Percentiles rank a stretch among this genome's conserved stretches.
Conservation (phyloP, 306 rosid genomes). For the Gynostemma pentaphyllum region DNA sequence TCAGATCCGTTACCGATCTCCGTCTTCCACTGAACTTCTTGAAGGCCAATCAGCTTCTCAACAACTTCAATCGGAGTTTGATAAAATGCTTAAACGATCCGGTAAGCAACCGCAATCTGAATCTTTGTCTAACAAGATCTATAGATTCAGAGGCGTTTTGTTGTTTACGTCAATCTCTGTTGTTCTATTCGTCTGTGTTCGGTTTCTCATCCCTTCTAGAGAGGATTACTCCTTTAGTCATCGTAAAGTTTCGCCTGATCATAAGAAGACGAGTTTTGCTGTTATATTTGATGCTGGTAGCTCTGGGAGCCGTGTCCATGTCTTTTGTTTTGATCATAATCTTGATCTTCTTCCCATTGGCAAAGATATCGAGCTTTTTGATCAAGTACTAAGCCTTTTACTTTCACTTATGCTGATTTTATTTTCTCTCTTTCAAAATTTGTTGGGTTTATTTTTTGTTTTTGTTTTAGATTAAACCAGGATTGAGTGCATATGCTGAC, state of each 20-base stretch:
- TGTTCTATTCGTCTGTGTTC: conserved; percentile 46
- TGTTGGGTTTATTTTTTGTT: background rate
- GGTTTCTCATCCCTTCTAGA: conserved; percentile 55
- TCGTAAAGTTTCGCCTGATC: conserved; percentile 50
- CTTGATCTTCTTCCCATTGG: conserved; percentile 87
- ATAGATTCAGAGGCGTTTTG: conserved; percentile 53
- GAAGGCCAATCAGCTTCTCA: conserved; percentile 54
- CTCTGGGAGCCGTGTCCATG: conserved; percentile 99
- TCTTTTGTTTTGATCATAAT: conserved; percentile 56
- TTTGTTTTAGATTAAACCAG: conserved; percentile 37
- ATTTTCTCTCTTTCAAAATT: background rate
- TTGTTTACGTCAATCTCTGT: conserved; percentile 60
- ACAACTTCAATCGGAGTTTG: conserved; percentile 27
- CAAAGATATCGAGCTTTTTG: conserved; percentile 77
- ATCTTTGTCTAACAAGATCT: conserved; percentile 66
- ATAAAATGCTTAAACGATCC: conserved; percentile 83
- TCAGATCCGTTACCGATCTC: conserved; percentile 97
- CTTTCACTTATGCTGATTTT: background rate
- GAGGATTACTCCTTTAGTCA: conserved; percentile 31
- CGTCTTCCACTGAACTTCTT: conserved; percentile 73
- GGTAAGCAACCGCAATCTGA: conserved; percentile 31
- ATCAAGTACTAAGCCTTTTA: conserved; percentile 34
- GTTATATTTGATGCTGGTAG: conserved; percentile 96
- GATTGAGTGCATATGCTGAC: conserved; percentile 64
- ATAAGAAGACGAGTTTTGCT: conserved; percentile 35